Percentiles rank a stretch among this genome's conserved stretches.
phyloP scores from a whole-genome alignment of 179 eudicot species.

The Spinacia oleracea region DNA sequence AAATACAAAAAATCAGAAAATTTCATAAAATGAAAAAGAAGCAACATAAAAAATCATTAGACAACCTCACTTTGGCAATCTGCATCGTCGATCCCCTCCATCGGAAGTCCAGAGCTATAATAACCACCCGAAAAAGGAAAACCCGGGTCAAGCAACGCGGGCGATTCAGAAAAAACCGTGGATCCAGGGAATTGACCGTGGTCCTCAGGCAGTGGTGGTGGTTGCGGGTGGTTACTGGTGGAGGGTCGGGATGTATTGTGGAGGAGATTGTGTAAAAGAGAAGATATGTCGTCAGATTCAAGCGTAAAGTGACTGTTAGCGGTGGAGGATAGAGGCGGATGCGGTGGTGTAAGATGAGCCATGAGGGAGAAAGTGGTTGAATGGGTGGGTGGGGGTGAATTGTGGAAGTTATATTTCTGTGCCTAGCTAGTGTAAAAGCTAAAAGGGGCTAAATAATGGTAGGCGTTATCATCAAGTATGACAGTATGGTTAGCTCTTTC shows the following conservation, averaged over 20 bases:
- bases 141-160: slow-evolving; percentile 7
- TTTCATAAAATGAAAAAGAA: not conserved
- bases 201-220: not conserved
- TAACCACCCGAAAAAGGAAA: slow-evolving; percentile 19
- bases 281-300: slow-evolving; percentile 39
- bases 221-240: slow-evolving; percentile 1
- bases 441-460: not conserved
- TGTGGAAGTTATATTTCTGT: not conserved
- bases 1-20: not conserved
- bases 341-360: not conserved
- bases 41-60: not conserved
- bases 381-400: not conserved
- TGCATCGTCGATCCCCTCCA: slow-evolving; percentile 33
- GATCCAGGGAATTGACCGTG: slow-evolving; percentile 31
- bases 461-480: not conserved
- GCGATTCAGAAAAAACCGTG: slow-evolving; percentile 13
- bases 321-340: slow-evolving; percentile 15
- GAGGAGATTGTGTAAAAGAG: slow-evolving; percentile 40
- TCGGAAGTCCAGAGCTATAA: slow-evolving; percentile 18
- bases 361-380: not conserved
- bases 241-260: slow-evolving; percentile 36
- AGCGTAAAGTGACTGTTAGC: slow-evolving; percentile 10
- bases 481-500: not conserved
- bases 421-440: not conserved
- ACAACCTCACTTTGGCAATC: slow-evolving; percentile 46